A percentile compares a stretch with the other conserved stretches of the same genome.
These are phyloP conservation scores for Castanea crenata DNA, from an alignment of 306 rosid species.

Conservation along the genomic window DNA sequence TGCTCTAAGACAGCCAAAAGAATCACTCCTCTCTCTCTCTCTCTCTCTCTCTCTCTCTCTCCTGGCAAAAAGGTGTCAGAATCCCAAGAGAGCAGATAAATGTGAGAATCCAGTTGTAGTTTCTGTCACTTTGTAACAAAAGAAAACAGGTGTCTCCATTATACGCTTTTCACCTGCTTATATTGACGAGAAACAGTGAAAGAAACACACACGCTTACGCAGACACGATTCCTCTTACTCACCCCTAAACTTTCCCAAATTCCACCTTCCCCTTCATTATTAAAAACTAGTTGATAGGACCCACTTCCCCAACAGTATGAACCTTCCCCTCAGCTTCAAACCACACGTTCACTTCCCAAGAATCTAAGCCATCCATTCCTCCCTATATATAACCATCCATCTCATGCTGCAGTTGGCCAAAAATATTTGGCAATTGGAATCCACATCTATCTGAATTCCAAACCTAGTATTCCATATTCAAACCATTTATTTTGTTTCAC, in stretches of 20 bases:
- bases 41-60: background rate
- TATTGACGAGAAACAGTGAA: background rate
- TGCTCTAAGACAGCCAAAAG: too few species aligned
- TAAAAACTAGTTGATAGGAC: slow-evolving; percentile 20
- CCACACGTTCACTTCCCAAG: slow-evolving; percentile 23
- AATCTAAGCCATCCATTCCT: slow-evolving; percentile 28
- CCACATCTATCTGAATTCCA: background rate
- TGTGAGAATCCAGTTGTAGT: background rate
- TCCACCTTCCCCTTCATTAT: background rate
- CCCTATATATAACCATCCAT: slow-evolving; percentile 13
- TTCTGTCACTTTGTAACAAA: background rate
- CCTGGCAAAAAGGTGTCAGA: background rate
- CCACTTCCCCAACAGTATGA: slow-evolving; percentile 22
- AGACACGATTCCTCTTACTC: background rate
- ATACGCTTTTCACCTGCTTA: background rate
- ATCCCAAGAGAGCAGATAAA: background rate
- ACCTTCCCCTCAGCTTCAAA: slow-evolving; percentile 30
- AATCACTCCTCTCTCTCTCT: background rate
- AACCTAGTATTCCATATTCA: background rate
- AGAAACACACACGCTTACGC: background rate
- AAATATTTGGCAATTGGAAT: background rate
- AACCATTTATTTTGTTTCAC: background rate
- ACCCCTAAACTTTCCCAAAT: background rate
- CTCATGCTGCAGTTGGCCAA: background rate
- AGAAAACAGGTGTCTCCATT: background rate